Conservation (phyloP, 768 basidiomycete species). For the Suillus placidus region DNA sequence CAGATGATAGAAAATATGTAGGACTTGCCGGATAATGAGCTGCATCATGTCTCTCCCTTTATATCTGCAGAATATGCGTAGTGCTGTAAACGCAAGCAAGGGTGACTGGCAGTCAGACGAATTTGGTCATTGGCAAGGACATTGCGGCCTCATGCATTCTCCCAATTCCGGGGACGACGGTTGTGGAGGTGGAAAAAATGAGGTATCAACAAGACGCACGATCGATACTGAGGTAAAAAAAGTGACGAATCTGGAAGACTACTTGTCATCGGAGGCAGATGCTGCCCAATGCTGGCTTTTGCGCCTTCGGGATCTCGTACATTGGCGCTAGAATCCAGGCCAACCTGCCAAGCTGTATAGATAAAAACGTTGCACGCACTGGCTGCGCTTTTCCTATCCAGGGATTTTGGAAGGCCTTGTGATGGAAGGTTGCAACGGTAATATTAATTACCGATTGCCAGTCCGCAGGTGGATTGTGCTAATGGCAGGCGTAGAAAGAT, state of each 20-base stretch:
- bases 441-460: not conserved
- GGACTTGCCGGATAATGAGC: not conserved
- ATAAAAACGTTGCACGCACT: not conserved
- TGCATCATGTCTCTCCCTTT: not conserved
- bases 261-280: not conserved
- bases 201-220: not conserved
- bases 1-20: not conserved
- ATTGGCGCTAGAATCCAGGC: not conserved
- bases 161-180: not conserved
- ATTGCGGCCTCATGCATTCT: not conserved
- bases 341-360: slow-evolving; percentile 6
- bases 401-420: not conserved
- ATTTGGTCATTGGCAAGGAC: not conserved
- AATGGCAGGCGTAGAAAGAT: not conserved
- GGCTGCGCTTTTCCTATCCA: not conserved
- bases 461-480: not conserved
- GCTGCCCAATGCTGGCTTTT: not conserved
- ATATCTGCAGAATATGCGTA: not conserved
- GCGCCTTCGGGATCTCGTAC: not conserved
- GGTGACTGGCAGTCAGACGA: not conserved
- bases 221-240: not conserved
- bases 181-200: not conserved
- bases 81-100: not conserved
- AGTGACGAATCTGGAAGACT: not conserved
- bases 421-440: not conserved